Base-by-base conservation (phyloP, 192 early-diverging fungal genomes). In the Coemansia sp. region DNA sequence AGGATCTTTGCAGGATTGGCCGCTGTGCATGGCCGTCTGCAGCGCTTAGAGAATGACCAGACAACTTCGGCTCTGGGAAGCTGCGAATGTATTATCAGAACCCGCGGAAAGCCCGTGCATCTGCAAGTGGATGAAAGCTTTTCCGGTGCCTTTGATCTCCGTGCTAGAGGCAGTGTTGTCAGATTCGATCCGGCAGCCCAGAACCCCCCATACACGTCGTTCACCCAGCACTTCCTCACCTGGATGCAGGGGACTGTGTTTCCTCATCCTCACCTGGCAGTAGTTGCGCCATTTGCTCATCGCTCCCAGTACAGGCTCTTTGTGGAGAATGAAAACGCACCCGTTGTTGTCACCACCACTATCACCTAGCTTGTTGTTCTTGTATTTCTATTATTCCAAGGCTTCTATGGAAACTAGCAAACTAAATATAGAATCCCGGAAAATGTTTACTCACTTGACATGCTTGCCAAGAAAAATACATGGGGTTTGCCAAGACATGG, bases 131-230 rank as follows among this genome's bases (percentile, higher is more conserved):
- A 45, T 39, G 37, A 61, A n/a, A 46, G 56, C 36, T 77, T 71
- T 48, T 36, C 41, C 40, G 75, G 75, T 22, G 13, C 47, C 36
- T 77, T 71, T 61, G 66, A 77, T 39, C 41, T 77, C n/a, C 46
- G 62, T 12, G 58, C 75, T 26, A n/a, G 37, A 7, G 66, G 66
- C 58, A 72, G 75, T 11, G 60, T 77, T 12, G 69, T 59, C 12
- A 68, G 60, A 6, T 64, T 72, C 55, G 65, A 41, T 10, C 36
- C 72, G 16, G 65, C 58, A 10, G 16, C 57, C 19, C 51, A 54
- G 51, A 21, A 54, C 51, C 51, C 26, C 26, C 26, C 51, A 6
- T 7, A 21, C 21, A 54, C 51, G 12, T 54, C 51, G 19, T 54
- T 54, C 51, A 54, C 21, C 51, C 51, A 54, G 51, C 26, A 54